A percentile compares a stretch with the other conserved stretches of the same genome.
Conservation (phyloP, 495 filamentous ascomycete species). For the Talaromyces trachyspermus region DNA sequence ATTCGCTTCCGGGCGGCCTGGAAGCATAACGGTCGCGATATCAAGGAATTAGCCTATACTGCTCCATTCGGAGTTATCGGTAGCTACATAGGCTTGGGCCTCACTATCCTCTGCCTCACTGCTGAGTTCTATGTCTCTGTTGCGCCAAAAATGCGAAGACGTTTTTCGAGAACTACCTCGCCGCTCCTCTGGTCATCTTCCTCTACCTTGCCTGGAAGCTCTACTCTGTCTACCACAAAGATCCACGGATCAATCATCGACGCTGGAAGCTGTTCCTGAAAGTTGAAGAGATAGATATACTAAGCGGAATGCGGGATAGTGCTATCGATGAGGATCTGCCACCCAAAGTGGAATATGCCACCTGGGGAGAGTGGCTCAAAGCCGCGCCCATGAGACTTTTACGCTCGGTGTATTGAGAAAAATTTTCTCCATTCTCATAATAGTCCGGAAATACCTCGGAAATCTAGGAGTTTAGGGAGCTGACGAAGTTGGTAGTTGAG, state of each 20-base stretch:
- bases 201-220: conserved; percentile 33
- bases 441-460: too few species aligned
- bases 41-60: conserved; percentile 66
- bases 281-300: conserved; percentile 19
- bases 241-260: conserved; percentile 20
- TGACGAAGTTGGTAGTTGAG: too few species aligned
- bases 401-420: too few species aligned
- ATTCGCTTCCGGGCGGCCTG: conserved; percentile 65
- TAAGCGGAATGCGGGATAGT: conserved; percentile 17
- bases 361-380: conserved; percentile 22
- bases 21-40: conserved; percentile 44
- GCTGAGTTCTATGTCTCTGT: conserved; percentile 51
- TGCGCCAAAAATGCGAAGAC: conserved; percentile 36
- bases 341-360: conserved; percentile 19
- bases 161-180: conserved; percentile 61
- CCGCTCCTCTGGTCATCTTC: conserved; percentile 46
- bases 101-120: conserved; percentile 54
- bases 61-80: conserved; percentile 60
- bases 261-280: conserved; percentile 10
- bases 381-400: conserved; percentile 19
- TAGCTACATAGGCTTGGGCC: conserved; percentile 54
- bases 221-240: conserved; percentile 13
- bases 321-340: conserved; percentile 20
- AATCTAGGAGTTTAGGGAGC: too few species aligned
- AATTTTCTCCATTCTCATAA: too few species aligned